These are phyloP conservation scores for Calonectria hongkongensis DNA, from an alignment of 2,329 filamentous ascomycete species.

Conservation along the genomic window DNA sequence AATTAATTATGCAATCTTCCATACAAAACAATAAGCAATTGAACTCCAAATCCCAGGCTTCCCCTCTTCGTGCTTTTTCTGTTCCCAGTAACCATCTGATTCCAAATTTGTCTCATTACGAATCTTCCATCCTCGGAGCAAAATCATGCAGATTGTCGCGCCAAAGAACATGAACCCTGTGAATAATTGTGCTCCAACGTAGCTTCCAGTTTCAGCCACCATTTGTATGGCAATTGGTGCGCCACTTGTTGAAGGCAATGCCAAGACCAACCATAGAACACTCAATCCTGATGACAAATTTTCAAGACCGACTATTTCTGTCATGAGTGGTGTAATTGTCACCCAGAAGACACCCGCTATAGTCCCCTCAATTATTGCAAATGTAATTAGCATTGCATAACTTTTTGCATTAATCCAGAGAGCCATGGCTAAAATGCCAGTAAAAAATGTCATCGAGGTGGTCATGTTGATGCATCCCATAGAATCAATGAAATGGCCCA, in stretches of 20 bases:
- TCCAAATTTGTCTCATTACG: background rate
- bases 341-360: slow-evolving; percentile 84
- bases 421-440: slow-evolving; percentile 79
- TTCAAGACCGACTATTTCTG: slow-evolving; percentile 83
- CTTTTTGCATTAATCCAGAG: slow-evolving; percentile 82
- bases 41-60: no score
- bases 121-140: slow-evolving; percentile 63
- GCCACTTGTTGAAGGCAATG: slow-evolving; percentile 81
- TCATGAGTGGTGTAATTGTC: slow-evolving; percentile 80
- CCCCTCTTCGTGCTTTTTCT: background rate
- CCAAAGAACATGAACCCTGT: slow-evolving; percentile 76
- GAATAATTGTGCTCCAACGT: slow-evolving; percentile 74
- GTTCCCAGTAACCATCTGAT: no score
- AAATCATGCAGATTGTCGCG: slow-evolving; percentile 60
- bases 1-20: background rate
- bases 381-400: slow-evolving; percentile 82
- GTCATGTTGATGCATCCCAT: slow-evolving; percentile 85
- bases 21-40: background rate
- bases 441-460: slow-evolving; percentile 76
- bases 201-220: slow-evolving; percentile 65
- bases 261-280: slow-evolving; percentile 82
- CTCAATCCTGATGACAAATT: slow-evolving; percentile 81
- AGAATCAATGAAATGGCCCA: slow-evolving; percentile 83
- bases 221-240: slow-evolving; percentile 79
- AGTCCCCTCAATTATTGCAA: slow-evolving; percentile 80